A percentile compares a stretch with the other conserved stretches of the same genome.
These are phyloP conservation scores for Pontederia crassipes DNA, from an alignment of 176 grass and related monocot genomes.

Conservation along the genomic window DNA sequence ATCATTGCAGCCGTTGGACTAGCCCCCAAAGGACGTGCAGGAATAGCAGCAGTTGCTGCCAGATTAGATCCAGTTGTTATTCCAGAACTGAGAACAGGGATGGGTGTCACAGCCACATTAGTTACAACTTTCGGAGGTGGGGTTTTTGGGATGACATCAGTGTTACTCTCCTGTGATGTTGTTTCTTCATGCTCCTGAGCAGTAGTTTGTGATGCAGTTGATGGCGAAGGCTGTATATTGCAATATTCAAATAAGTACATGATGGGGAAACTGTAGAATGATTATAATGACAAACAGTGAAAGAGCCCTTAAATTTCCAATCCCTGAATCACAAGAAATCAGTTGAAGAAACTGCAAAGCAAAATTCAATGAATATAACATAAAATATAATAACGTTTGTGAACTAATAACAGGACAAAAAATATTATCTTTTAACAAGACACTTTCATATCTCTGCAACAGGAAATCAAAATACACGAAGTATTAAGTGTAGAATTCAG, in stretches of 20 bases:
- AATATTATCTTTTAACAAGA: too few relatives aligned
- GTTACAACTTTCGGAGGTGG: conserved; percentile 59
- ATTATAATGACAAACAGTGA: too few relatives aligned
- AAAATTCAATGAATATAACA: too few relatives aligned
- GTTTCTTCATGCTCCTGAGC: conserved; percentile 64
- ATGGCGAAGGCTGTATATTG: conserved; percentile 22
- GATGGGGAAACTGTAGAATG: neutral
- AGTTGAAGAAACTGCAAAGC: too few relatives aligned
- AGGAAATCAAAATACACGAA: too few relatives aligned
- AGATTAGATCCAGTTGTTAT: conserved; percentile 22
- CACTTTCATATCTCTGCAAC: too few relatives aligned
- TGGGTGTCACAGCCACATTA: conserved; percentile 29
- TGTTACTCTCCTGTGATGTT: conserved; percentile 56
- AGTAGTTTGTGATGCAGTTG: conserved; percentile 33
- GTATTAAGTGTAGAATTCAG: too few relatives aligned
- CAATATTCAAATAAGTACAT: too few relatives aligned
- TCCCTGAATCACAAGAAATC: too few relatives aligned
- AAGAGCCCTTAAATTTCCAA: too few relatives aligned
- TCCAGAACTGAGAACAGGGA: conserved; percentile 33
- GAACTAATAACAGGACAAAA: too few relatives aligned
- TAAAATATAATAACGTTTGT: too few relatives aligned
- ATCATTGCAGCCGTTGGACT: conserved; percentile 32
- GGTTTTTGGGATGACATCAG: conserved; percentile 43
- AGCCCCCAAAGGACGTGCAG: conserved; percentile 35
- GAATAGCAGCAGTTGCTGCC: conserved; percentile 34